phyloP scores from a whole-genome alignment of 768 basidiomycete species.

The Panellus pusillus region DNA sequence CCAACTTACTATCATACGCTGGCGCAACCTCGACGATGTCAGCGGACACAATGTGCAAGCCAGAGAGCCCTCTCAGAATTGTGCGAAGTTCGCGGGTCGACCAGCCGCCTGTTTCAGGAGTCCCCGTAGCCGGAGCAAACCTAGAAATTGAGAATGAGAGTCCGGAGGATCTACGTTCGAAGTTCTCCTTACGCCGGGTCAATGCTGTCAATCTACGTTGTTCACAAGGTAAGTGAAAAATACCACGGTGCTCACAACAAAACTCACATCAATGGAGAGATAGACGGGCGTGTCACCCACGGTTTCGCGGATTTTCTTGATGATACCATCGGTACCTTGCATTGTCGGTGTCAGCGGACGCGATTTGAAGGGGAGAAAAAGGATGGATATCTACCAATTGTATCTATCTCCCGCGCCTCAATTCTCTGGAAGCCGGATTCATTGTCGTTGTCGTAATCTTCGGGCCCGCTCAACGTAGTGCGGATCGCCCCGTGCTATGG shows the following conservation, averaged over 20 bases:
- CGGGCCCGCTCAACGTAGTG: constrained; percentile 75
- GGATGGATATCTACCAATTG: constrained; percentile 50
- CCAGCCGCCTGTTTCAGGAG: constrained; percentile 85
- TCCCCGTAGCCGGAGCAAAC: constrained; percentile 82
- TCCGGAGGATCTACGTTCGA: neutral
- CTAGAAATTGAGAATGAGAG: neutral
- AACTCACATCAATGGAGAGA: constrained; percentile 70
- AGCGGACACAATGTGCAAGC: constrained; percentile 74
- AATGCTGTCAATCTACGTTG: constrained; percentile 66
- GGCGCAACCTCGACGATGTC: constrained; percentile 88
- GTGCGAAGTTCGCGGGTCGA: constrained; percentile 79
- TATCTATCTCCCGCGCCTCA: constrained; percentile 83
- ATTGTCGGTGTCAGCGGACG: too few species aligned
- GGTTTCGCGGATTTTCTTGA: constrained; percentile 75
- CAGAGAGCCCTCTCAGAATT: constrained; percentile 73
- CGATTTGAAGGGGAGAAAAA: neutral
- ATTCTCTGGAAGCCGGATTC: constrained; percentile 79
- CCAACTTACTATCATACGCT: constrained; percentile 55
- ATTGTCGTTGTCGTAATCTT: constrained; percentile 78
- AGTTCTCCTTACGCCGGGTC: constrained; percentile 52
- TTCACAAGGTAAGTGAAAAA: neutral
- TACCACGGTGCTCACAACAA: neutral
- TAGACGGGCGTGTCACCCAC: constrained; percentile 77
- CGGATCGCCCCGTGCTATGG: constrained; percentile 83
- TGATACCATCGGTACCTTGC: constrained; percentile 70